Base-by-base conservation (phyloP, 1,284 basidiomycete species). In the Naganishia albida region DNA sequence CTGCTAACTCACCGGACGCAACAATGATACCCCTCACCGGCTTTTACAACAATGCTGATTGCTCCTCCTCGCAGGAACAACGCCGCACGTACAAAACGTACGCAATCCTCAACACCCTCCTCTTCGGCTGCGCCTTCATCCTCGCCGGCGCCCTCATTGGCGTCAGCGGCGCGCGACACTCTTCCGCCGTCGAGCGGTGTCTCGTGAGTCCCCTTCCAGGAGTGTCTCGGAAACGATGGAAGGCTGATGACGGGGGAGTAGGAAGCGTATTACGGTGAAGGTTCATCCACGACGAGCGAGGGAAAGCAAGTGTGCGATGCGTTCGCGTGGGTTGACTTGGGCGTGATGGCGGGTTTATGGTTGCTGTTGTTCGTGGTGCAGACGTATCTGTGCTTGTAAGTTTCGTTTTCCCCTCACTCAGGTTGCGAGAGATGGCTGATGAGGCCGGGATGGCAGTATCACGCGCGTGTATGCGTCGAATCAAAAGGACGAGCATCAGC, bases 261-360 rank as follows among this genome's bases (percentile, higher is more conserved):
- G 73, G 43, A 64, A 49, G 70, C 70, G 46, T 79, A 69, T 67
- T 75, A 72, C 62, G 50, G 65, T 3, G 60, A 72, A 12, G 68
- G 70, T 23, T 65, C 76, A 49, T 72, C 75, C 64, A 70, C 77
- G 28, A 78, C 70, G 46, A 68, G 71, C 25, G 85, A 89, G 76
- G 87, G 85, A 8, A 77, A 86, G 52, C 86, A 83, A 1, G 81
- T 95, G 18, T 95, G 93, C 79, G 83, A 87, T 57, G 88, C 93
- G 62, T 93, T 95, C 74, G 83, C 91, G 7, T 95, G 91, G 91
- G 88, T 90, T 6, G 88, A 90, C 73, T 81, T 95, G n/a, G 93
- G 93, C 42, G 80, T 95, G 68, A 93, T 95, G 91, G 88, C 83
- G 23, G 89, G 85, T 3, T 80, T 93, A 20, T 95, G 91, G 89